Evolutionary conservation across 2,329 filamentous ascomycete species (phyloP), one percentile per base, ranked within the genome.

Genomic region (Aspergillus pseudoglaucus): DNA sequence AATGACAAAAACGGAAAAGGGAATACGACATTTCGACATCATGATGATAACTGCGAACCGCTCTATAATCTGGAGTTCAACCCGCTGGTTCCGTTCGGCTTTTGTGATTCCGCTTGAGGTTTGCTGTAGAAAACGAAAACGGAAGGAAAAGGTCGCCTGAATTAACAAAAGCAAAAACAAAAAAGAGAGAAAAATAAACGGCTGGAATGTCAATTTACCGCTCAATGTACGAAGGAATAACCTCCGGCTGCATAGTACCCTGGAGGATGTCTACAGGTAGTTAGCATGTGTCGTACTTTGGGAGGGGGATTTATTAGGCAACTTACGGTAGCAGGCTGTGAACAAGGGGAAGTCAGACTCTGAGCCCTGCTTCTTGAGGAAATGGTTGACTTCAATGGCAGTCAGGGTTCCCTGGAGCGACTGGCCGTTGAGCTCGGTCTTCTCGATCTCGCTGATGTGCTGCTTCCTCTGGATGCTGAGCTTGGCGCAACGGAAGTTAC

Each of bases 391-490:
- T 68, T 98, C 93, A 54, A 84, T 81, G 7, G 93, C 90, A 3
- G 93, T 98, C 58, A 85, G 85, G 0, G 90, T 97, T 33, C 93
- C 93, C 74, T 98, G 93, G 50, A 98, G 76, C 75, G 94, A 95
- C 77, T 98, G 93, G 12, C 93, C 93, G 65, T 98, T 97, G 53
- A 98, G 78, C 66, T 96, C 90, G 50, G 83, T 80, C 63, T 81
- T 79, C 76, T 98, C 93, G 39, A 98, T 84, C 69, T 97, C 89
- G 57, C 86, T 83, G 35, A 98, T 88, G 7, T 81, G 79, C 57
- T 91, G 77, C 25, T 86, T 85, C 62, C 85, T 82, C 74, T 90
- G 81, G 27, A 95, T 82, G 22, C 88, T 84, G 75, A 90, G 83
- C 77, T 87, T 94, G 44, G 93, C 91, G 68, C 91, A 97, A 48